phyloP scores from a whole-genome alignment of 2,329 filamentous ascomycete species.

The Ophiostoma piceae region DNA sequence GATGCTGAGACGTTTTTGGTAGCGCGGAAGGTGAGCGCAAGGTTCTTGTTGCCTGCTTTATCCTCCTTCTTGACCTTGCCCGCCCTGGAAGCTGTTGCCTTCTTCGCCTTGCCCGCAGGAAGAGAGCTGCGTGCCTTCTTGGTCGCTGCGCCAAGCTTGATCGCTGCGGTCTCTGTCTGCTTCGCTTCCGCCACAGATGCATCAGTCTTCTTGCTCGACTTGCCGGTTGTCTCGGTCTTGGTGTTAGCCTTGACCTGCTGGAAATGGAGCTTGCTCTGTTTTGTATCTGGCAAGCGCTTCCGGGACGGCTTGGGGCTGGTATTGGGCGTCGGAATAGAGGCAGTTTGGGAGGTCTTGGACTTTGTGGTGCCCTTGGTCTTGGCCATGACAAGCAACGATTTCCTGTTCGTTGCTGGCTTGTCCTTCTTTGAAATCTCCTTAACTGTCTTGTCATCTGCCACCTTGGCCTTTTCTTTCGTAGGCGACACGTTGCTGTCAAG shows the following conservation, averaged over 20 bases:
- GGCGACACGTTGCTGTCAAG: conserved; percentile 34
- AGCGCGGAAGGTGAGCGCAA: conserved; percentile 43
- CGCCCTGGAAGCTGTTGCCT: conserved; percentile 34
- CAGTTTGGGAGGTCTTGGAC: conserved; percentile 34
- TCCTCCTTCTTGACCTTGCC: conserved; percentile 35
- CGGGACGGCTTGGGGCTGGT: conserved; percentile 49
- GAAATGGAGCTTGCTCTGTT: conserved; percentile 51
- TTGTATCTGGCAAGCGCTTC: conserved; percentile 39
- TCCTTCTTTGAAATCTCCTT: conserved; percentile 26
- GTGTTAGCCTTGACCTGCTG: conserved; percentile 24
- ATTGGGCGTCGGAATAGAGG: conserved; percentile 52
- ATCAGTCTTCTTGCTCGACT: conserved; percentile 15
- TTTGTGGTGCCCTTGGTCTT: conserved; percentile 13
- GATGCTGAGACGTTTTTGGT: conserved; percentile 38
- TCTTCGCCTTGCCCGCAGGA: conserved; percentile 30
- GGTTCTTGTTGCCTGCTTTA: conserved; percentile 19
- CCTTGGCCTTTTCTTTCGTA: not conserved
- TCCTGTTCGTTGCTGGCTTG: not conserved
- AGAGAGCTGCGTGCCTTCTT: conserved; percentile 18
- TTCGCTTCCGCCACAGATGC: not conserved
- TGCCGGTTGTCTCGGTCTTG: not conserved
- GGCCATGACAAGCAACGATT: not conserved
- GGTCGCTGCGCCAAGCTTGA: conserved; percentile 22
- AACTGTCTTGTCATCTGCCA: not conserved
- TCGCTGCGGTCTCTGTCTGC: not conserved